These are phyloP conservation scores for Brassica incana DNA, from an alignment of 345 rosid species.

Conservation along the genomic window DNA sequence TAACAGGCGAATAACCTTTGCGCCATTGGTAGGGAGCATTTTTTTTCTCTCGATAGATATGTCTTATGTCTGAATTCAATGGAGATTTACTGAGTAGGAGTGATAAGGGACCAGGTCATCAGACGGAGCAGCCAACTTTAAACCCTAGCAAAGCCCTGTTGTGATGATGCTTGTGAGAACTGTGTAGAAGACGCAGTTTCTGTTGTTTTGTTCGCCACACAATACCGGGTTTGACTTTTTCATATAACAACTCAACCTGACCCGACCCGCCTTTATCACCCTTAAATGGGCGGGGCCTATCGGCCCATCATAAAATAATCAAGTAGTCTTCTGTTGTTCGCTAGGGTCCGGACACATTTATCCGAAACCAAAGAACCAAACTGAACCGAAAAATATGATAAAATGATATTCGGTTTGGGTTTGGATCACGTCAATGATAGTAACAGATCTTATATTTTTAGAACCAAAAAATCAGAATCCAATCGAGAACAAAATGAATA, in stretches of 20 bases:
- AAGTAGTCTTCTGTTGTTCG: too few relatives aligned
- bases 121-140: slow-evolving; percentile 21
- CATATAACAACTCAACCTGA: not conserved
- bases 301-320: too few relatives aligned
- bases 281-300: too few relatives aligned
- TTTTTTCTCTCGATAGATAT: slow-evolving; percentile 5
- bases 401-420: too few relatives aligned
- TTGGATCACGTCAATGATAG: too few relatives aligned
- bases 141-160: slow-evolving; percentile 42
- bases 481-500: too few relatives aligned
- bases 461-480: too few relatives aligned
- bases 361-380: too few relatives aligned
- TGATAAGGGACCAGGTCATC: not conserved
- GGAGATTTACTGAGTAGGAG: not conserved
- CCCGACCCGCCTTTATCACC: not conserved
- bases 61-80: not conserved
- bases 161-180: slow-evolving; percentile 31
- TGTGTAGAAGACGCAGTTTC: slow-evolving; percentile 35
- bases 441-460: too few relatives aligned
- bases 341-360: too few relatives aligned
- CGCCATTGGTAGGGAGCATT: slow-evolving; percentile 70
- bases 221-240: slow-evolving; percentile 30
- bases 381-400: too few relatives aligned
- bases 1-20: slow-evolving; percentile 52
- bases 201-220: slow-evolving; percentile 31